phyloP scores from a whole-genome alignment of 2,329 filamentous ascomycete genomes.

The Phyllosticta citribraziliensis region DNA sequence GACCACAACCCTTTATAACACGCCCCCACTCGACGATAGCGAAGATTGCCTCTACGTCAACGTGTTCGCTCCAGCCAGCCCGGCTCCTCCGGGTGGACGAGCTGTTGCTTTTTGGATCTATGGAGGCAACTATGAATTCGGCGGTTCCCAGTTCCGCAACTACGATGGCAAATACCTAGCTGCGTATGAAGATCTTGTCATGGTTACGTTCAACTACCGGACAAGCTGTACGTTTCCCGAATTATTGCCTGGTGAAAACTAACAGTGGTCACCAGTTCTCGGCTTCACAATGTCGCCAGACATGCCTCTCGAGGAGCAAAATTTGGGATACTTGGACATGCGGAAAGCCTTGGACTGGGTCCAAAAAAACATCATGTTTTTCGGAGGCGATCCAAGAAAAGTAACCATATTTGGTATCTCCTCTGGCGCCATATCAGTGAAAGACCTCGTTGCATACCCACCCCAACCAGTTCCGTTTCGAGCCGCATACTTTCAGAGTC shows the following conservation, averaged over 20 bases:
- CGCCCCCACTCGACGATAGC: not conserved
- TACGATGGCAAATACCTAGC: not conserved
- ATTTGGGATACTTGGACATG: constrained; percentile 11
- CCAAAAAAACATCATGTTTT: constrained; percentile 7
- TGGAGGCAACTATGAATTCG: not conserved
- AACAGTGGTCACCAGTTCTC: not conserved
- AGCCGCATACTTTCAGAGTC: not conserved
- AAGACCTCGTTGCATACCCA: not conserved
- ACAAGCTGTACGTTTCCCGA: not conserved
- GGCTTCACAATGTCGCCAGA: constrained; percentile 7
- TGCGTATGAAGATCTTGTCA: not conserved
- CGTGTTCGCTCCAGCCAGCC: not conserved
- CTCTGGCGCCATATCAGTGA: not conserved
- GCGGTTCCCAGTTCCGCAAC: not conserved
- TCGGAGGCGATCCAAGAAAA: constrained; percentile 6
- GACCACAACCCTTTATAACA: not conserved
- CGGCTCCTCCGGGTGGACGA: not conserved
- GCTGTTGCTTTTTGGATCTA: not conserved
- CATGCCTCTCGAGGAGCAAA: not conserved
- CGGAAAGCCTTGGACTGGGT: constrained; percentile 12
- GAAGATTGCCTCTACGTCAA: not conserved
- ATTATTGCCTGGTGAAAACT: not conserved
- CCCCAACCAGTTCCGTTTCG: not conserved
- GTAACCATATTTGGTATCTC: not conserved
- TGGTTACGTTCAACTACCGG: not conserved